Base-by-base conservation (phyloP, 768 basidiomycete genomes). In the Cytidiella melzeri region DNA sequence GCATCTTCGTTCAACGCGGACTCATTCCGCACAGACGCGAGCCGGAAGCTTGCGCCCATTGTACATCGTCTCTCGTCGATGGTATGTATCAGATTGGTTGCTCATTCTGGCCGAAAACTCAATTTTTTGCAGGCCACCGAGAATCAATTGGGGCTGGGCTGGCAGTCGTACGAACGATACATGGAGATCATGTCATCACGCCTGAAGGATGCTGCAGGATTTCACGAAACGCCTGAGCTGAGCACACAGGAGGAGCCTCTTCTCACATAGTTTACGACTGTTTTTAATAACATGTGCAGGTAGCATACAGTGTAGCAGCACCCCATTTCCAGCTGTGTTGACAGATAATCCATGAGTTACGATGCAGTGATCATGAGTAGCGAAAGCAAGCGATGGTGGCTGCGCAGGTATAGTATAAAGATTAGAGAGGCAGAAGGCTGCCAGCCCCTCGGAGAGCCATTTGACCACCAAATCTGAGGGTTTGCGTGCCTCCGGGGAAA, bases 401-500 rank as follows among this genome's bases (percentile, higher is more conserved):
- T n/a, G n/a, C n/a, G n/a, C n/a, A n/a, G n/a, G n/a, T n/a, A n/a
- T n/a, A n/a, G n/a, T n/a, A n/a, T n/a, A n/a, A n/a, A n/a, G n/a
- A n/a, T n/a, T 69, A 95, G 60, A 92, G 70, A 9, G 93, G 92
- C 25, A 96, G 71, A 5, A 95, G 72, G 56, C 75, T 88, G 27
- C 87, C 80, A 39, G 91, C 92, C 5, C 94, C 87, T 30, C 92
- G 83, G 19, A 96, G 68, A 1, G 89, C 87, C 56, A 92, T 73
- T 47, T 84, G 82, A 27, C 82, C 81, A 5, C 91, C 92, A 59
- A 92, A 76, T 19, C 85, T 80, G 19, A 92, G 72, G 1, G 91
- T 92, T 57, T 85, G 83, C 24, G 75, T 76, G 24, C 86, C 95
- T 9, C 90, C 93, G 18, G 96, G 96, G 69, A 99, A 98, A 70